Conservation (phyloP, 768 basidiomycete genomes). For the Dacryopinax spathularia region DNA sequence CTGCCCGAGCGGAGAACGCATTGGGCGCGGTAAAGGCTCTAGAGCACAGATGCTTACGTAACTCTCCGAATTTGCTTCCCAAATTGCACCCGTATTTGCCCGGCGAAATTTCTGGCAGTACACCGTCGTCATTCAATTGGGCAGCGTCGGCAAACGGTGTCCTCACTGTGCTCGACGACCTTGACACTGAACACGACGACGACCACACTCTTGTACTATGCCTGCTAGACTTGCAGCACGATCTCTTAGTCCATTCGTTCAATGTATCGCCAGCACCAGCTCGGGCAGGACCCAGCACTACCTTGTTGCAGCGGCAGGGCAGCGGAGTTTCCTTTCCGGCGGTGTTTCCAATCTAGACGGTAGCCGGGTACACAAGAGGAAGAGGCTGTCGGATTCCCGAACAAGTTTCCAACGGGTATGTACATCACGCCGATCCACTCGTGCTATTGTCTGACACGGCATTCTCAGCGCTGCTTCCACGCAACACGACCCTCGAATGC, state of each 20-base stretch:
- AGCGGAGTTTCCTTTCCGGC: background rate
- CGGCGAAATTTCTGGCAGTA: conserved; percentile 1
- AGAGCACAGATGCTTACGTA: background rate
- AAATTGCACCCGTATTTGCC: background rate
- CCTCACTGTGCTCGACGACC: background rate
- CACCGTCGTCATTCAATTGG: background rate
- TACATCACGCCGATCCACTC: background rate
- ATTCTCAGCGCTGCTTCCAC: conserved; percentile 57
- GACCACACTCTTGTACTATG: background rate
- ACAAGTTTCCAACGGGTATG: background rate
- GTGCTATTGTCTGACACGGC: background rate
- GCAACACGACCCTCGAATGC: conserved; percentile 39
- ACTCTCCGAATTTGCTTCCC: background rate
- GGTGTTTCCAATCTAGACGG: background rate
- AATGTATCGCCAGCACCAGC: background rate
- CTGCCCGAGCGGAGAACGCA: no score
- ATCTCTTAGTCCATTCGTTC: background rate
- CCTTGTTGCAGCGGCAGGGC: background rate
- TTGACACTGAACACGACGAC: background rate
- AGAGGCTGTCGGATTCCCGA: background rate
- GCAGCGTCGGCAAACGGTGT: background rate
- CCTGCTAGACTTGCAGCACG: background rate
- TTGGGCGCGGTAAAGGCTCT: no score
- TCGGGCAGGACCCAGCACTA: background rate
- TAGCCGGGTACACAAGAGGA: background rate